phyloP scores from a whole-genome alignment of 768 basidiomycete species.

The Trametes cubensis region DNA sequence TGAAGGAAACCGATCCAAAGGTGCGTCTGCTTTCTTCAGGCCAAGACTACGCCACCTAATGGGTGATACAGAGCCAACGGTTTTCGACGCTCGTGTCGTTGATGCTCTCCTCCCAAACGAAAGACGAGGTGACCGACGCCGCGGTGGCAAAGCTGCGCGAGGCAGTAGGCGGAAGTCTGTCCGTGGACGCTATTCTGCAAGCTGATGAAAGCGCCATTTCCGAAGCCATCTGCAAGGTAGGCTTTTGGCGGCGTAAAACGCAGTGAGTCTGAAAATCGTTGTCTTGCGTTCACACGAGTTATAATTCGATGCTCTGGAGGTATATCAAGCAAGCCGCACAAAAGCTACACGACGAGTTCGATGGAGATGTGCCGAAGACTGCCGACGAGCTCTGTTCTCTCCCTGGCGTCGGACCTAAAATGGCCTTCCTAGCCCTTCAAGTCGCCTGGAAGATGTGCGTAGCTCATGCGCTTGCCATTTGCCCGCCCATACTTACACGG shows the following conservation, averaged over 20 bases:
- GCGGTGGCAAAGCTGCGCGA: conserved; percentile 75
- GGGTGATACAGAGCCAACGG: conserved; percentile 62
- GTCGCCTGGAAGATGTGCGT: conserved; percentile 81
- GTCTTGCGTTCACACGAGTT: no score
- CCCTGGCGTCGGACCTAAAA: conserved; percentile 94
- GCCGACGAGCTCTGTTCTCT: conserved; percentile 86
- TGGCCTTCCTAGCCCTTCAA: conserved; percentile 87
- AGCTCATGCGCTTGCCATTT: not conserved
- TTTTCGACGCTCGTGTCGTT: conserved; percentile 87
- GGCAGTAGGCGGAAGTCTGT: conserved; percentile 78
- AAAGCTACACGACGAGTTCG: conserved; percentile 68
- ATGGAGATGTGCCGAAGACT: conserved; percentile 86
- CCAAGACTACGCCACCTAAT: not conserved
- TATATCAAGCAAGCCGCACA: conserved; percentile 77
- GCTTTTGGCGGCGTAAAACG: conserved; percentile 90
- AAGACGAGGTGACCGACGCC: conserved; percentile 84
- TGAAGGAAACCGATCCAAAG: conserved; percentile 64
- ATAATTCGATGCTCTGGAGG: conserved; percentile 37
- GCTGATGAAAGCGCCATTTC: conserved; percentile 67
- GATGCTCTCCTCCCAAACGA: conserved; percentile 96
- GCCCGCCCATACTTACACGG: not conserved
- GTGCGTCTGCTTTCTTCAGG: conserved; percentile 39
- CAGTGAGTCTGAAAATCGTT: conserved; percentile 48
- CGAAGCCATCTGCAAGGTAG: conserved; percentile 83
- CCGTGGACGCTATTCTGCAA: conserved; percentile 65